Conservation (phyloP, 306 rosid species). For the Albizia julibrissin region DNA sequence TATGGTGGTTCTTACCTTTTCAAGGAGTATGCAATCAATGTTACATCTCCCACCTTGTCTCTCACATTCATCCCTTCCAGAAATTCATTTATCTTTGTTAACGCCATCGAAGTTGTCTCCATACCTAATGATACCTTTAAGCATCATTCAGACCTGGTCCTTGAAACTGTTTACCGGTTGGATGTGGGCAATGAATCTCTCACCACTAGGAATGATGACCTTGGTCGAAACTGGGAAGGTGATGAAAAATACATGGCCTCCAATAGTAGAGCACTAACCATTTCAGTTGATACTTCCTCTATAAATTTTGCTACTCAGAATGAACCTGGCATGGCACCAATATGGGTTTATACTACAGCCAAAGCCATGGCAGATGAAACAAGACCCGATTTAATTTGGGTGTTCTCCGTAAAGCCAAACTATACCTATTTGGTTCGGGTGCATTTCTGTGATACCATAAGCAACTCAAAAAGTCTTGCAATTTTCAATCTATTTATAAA, state of each 20-base stretch:
- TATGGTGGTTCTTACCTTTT: conserved; percentile 49
- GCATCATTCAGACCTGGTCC: conserved; percentile 38
- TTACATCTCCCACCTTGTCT: conserved; percentile 50
- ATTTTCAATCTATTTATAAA: conserved; percentile 79
- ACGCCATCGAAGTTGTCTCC: conserved; percentile 66
- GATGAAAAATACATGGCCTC: conserved; percentile 51
- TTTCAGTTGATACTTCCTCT: conserved; percentile 39
- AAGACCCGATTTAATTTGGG: conserved; percentile 49
- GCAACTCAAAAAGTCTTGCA: conserved; percentile 56
- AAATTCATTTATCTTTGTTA: conserved; percentile 54
- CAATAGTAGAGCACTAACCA: conserved; percentile 46
- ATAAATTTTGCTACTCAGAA: conserved; percentile 22
- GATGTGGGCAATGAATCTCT: conserved; percentile 61
- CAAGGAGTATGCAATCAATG: conserved; percentile 58
- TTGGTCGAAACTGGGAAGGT: conserved; percentile 62
- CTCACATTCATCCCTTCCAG: conserved; percentile 50
- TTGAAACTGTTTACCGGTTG: conserved; percentile 58
- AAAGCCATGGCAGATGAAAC: conserved; percentile 20
- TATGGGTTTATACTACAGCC: conserved; percentile 64
- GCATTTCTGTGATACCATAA: conserved; percentile 83
- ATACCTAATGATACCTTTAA: conserved; percentile 44
- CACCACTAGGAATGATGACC: conserved; percentile 52
- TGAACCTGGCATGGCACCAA: conserved; percentile 53
- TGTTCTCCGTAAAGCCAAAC: conserved; percentile 60
- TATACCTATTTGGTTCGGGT: conserved; percentile 67